Evolutionary conservation across 768 basidiomycete species (phyloP).

Genomic region (Lentinula raphanica): DNA sequence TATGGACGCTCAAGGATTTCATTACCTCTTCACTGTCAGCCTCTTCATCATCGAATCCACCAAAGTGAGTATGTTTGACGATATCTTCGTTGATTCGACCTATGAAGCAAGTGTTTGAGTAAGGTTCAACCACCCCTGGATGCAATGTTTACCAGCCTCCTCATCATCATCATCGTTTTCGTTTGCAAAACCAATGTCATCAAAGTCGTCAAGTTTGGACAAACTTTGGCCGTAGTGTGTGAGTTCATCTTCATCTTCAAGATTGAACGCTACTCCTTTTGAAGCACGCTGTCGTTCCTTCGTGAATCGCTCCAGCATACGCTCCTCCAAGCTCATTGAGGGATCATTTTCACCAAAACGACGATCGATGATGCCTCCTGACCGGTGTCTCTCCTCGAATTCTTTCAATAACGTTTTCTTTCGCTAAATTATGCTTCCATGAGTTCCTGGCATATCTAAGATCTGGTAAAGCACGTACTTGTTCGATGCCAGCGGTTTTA

Average conservation of each 20-base stretch:
- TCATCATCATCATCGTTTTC: constrained; percentile 54
- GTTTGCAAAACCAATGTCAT: constrained; percentile 48
- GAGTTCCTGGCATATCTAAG: constrained; percentile 1
- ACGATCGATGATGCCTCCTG: constrained; percentile 87
- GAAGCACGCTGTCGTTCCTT: constrained; percentile 77
- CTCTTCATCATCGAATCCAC: constrained; percentile 76
- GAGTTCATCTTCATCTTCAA: constrained; percentile 88
- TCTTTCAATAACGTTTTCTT: constrained; percentile 88
- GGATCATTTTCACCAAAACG: constrained; percentile 96
- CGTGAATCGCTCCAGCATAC: constrained; percentile 95
- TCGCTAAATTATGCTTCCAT: constrained; percentile 42
- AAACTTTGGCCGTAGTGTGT: constrained; percentile 90
- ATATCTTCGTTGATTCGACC: constrained; percentile 66
- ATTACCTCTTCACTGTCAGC: constrained; percentile 44
- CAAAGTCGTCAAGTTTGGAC: constrained; percentile 76
- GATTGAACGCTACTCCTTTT: constrained; percentile 76
- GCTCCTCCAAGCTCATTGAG: constrained; percentile 88
- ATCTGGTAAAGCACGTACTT: constrained; percentile 46
- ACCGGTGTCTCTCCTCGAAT: constrained; percentile 71
- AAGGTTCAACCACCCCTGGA: background rate
- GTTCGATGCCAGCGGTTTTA: constrained; percentile 86
- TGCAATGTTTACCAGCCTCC: constrained; percentile 31
- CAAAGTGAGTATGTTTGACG: constrained; percentile 74
- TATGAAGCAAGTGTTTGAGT: constrained; percentile 16
- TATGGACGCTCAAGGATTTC: background rate